Base-by-base conservation (phyloP, 345 rosid species). In the Psidium friedrichsthalianum region DNA sequence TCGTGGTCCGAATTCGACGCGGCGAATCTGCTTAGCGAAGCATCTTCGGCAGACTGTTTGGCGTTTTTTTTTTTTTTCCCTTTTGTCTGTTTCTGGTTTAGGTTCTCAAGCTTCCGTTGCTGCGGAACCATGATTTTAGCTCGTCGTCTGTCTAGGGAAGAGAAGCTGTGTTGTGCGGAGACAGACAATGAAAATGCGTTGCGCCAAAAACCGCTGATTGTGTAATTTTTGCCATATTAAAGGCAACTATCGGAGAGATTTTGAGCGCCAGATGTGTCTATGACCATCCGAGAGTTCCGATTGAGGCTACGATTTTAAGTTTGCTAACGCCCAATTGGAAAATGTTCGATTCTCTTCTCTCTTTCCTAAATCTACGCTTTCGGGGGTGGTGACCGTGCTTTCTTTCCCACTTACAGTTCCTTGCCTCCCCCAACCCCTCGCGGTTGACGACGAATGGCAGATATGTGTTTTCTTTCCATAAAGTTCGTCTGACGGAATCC, bases 51-150 rank as follows among this genome's bases (percentile, higher is more conserved):
- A 24, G 47, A 0, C 80, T 1, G 25, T 42, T 20, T 36, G 7
- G 80, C 13, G 1, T 2, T 1, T 64, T 32, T 64, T 7, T 3
- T n/a, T n/a, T 13, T 27, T 2, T 5, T 6, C 0, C 1, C 40
- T 13, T 29, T 61, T 29, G 9, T 61, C 42, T 3, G 42, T 61
- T 29, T 61, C 21, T 32, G 74, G 74, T 61, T 61, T 61, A 6
- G 42, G 0, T 29, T 61, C 44, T 44, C 47, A 5, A 8, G 78
- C 47, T 69, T 69, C 78, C 13, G 44, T 69, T 69, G 78, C 78
- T 36, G 78, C 47, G 47, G 3, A 8, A 1, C 58, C n/a, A 3
- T 22, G 58, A 56, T 8, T 22, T 22, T 4, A 36, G 80, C 47
- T 0, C 47, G 47, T 69, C 12, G 80, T 21, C 47, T 69, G 47